A percentile compares a stretch with the other conserved stretches of the same genome.
Conservation (phyloP, 768 basidiomycete species). For the Lactarius vividus region DNA sequence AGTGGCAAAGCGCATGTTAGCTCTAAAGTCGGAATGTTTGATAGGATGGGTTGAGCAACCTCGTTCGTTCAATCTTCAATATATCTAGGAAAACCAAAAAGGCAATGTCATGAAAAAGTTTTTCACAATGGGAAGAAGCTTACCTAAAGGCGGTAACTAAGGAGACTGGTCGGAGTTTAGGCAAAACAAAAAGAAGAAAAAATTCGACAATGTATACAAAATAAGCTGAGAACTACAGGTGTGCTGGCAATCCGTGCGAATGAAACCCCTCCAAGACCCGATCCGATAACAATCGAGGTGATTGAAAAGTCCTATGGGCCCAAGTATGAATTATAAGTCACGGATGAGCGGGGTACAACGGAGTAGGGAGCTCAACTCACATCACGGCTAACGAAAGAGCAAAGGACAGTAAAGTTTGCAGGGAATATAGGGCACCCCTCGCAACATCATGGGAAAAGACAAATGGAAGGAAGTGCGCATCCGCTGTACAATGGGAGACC, state of each 20-base stretch:
- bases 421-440: constrained; percentile 61
- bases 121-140: constrained; percentile 7
- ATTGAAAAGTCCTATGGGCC: constrained; percentile 76
- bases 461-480: constrained; percentile 59
- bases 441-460: constrained; percentile 64
- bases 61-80: background rate
- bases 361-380: constrained; percentile 50
- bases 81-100: background rate
- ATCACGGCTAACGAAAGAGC: constrained; percentile 79
- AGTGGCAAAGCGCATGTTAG: constrained; percentile 38
- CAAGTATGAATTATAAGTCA: constrained; percentile 20
- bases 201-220: background rate
- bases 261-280: constrained; percentile 69
- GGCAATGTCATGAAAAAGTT: constrained; percentile 19
- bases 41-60: background rate
- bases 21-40: background rate
- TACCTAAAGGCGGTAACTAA: background rate
- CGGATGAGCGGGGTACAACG: constrained; percentile 7
- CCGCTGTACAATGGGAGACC: constrained; percentile 17
- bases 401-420: constrained; percentile 64
- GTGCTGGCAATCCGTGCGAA: constrained; percentile 54
- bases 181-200: background rate
- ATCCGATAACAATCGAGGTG: constrained; percentile 66
- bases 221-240: constrained; percentile 7
- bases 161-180: background rate